Evolutionary conservation across 768 basidiomycete species (phyloP), one percentile per base, ranked within the genome.

Genomic region (Leucogyrophana mollusca): DNA sequence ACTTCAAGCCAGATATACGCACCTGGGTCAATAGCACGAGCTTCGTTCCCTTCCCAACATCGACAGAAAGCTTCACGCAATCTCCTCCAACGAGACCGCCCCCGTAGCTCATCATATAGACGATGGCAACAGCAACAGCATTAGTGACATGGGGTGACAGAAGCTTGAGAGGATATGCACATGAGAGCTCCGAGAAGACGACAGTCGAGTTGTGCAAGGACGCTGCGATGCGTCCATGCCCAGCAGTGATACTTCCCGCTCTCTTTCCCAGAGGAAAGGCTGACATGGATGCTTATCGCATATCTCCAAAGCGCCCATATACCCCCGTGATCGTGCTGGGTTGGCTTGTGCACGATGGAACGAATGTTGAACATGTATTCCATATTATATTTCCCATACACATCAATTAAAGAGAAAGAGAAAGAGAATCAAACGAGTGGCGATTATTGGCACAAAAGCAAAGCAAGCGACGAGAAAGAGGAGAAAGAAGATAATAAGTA

Each of bases 31-130:
- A 72, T 39, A 97, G 60, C 4, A 94, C 69, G 2, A 97, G 76
- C 9, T 65, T 74, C 22, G 80, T 77, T 13, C 71, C 74, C 23
- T 68, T 60, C 34, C 77, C 76, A 10, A 94, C 77, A 30, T 81
- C 66, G 18, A 87, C 79, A n/a, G 65, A 56, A 10, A 97, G 61
- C 35, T 74, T 64, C 41, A 96, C 71, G 21, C 72, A 65, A 68
- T 98, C 94, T 0, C 93, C 93, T 4, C 85, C 83, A 30, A 98
- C 88, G 9, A 98, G 75, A 3, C 94, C 94, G 9, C 94, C 94
- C 0, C 94, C 94, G 55, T 97, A 98, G 27, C 82, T 83, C 47
- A 97, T 62, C 14, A 90, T 71, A 56, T 96, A 97, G 14, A 82
- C 83, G 40, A 89, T 67, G 9, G 80, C 87, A 24, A 90, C 73